Conservation (phyloP, 208 protist genomes). For the Wallacemonas sp. region DNA sequence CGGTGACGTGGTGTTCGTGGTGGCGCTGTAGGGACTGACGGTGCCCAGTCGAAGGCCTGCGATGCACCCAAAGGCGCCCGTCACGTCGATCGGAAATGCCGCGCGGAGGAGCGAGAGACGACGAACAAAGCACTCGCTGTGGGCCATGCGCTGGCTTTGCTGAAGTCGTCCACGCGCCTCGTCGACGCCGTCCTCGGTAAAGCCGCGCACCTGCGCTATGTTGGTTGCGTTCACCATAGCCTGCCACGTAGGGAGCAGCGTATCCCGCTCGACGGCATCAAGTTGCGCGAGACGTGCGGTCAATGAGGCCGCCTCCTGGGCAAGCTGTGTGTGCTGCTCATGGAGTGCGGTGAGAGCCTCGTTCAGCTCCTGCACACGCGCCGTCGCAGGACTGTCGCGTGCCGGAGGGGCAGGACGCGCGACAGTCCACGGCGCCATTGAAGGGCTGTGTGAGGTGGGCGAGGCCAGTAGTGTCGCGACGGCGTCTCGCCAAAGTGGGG, state of each 20-base stretch:
- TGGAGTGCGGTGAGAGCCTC: slow-evolving; percentile 2
- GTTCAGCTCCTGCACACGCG: not conserved
- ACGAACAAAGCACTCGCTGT: slow-evolving; percentile 27
- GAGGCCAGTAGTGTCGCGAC: not conserved
- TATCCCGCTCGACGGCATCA: not conserved
- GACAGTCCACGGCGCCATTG: too few relatives aligned
- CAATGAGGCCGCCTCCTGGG: slow-evolving; percentile 18
- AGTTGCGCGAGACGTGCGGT: slow-evolving; percentile 23
- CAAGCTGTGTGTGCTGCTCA: slow-evolving; percentile 16
- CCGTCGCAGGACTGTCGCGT: not conserved
- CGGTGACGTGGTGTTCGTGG: not conserved
- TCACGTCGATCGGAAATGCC: slow-evolving; percentile 58
- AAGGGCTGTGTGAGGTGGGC: too few relatives aligned
- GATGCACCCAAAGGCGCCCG: slow-evolving; percentile 53
- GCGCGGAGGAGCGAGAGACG: slow-evolving; percentile 37
- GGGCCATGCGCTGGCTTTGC: slow-evolving; percentile 20
- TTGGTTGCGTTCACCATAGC: slow-evolving; percentile 14
- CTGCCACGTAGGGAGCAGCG: not conserved
- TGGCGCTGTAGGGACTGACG: slow-evolving; percentile 21
- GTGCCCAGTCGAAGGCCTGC: slow-evolving; percentile 65
- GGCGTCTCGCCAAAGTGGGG: slow-evolving; percentile 3
- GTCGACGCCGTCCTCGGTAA: slow-evolving; percentile 28
- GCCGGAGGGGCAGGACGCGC: too few relatives aligned
- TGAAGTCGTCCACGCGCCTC: slow-evolving; percentile 25
- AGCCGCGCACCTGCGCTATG: slow-evolving; percentile 35